phyloP scores from a whole-genome alignment of 306 rosid species.

The Ormosia emarginata region DNA sequence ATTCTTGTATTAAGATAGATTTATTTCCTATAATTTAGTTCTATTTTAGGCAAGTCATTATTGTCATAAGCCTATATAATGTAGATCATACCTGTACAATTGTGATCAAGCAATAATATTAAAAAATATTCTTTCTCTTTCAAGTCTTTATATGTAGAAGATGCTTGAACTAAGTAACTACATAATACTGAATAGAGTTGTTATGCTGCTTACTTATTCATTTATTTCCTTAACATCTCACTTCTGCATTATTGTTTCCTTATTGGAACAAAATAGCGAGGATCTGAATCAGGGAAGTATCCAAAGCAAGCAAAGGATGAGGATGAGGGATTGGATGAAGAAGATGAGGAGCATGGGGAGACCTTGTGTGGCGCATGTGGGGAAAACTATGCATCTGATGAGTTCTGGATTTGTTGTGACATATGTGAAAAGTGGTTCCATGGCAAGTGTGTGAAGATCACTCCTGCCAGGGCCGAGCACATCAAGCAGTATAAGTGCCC shows the following conservation, averaged over 20 bases:
- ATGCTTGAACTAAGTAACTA: not conserved
- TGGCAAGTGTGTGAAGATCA: slow-evolving; percentile 47
- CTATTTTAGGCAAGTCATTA: no score
- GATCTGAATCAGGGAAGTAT: slow-evolving; percentile 35
- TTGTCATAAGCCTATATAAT: no score
- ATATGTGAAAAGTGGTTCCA: slow-evolving; percentile 54
- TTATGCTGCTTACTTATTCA: not conserved
- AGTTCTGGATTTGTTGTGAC: slow-evolving; percentile 56
- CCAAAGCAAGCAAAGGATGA: slow-evolving; percentile 43
- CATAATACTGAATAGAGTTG: not conserved
- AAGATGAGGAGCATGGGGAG: slow-evolving; percentile 49
- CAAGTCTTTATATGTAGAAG: not conserved
- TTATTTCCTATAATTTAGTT: no score
- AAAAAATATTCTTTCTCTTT: no score
- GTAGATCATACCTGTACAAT: no score
- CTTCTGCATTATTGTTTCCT: slow-evolving; percentile 1
- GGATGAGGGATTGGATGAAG: slow-evolving; percentile 30
- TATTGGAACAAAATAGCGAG: slow-evolving; percentile 36
- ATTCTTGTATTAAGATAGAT: no score
- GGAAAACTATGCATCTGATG: slow-evolving; percentile 29
- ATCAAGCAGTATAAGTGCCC: slow-evolving; percentile 46
- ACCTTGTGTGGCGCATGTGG: slow-evolving; percentile 38
- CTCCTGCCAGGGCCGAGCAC: slow-evolving; percentile 38
- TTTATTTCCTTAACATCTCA: not conserved
- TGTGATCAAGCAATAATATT: no score